A percentile compares a stretch with the other conserved stretches of the same genome.
Conservation (phyloP, 202 grass and related monocot species). For the Musa balbisiana region DNA sequence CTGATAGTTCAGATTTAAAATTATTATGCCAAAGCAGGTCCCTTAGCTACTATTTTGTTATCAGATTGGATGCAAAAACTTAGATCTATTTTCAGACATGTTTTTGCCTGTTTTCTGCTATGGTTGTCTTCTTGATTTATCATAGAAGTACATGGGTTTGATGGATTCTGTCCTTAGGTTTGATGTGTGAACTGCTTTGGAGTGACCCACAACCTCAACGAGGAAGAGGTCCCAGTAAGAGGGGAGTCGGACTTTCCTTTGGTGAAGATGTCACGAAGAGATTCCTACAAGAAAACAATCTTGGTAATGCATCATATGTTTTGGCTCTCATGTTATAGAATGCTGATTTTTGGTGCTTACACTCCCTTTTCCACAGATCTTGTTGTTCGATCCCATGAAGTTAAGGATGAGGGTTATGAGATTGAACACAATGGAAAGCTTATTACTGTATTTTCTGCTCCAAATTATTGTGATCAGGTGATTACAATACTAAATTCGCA, state of each 20-base stretch:
- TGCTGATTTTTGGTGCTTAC: constrained; percentile 2
- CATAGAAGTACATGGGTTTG: not conserved
- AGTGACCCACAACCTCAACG: constrained; percentile 76
- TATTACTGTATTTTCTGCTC: constrained; percentile 85
- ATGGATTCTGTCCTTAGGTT: constrained; percentile 29
- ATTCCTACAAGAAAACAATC: constrained; percentile 75
- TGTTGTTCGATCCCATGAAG: constrained; percentile 85
- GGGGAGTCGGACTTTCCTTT: constrained; percentile 79
- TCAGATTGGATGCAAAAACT: not conserved
- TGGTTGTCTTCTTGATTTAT: not conserved
- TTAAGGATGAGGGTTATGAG: constrained; percentile 91
- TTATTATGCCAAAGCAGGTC: not conserved
- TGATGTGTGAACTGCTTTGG: constrained; percentile 80
- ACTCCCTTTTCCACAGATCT: constrained; percentile 39
- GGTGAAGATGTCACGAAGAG: constrained; percentile 81
- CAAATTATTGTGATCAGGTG: constrained; percentile 93
- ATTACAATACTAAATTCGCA: not conserved
- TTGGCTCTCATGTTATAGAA: not conserved
- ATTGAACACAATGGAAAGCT: constrained; percentile 81
- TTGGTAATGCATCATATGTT: constrained; percentile 25
- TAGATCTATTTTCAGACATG: not conserved
- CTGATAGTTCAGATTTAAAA: too few relatives aligned
- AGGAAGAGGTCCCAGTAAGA: constrained; percentile 87
- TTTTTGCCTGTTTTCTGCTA: not conserved
- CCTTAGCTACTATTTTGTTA: not conserved